Evolutionary conservation across 371 early-diverging fungal species (phyloP).

Genomic region (Batkoa obscura): DNA sequence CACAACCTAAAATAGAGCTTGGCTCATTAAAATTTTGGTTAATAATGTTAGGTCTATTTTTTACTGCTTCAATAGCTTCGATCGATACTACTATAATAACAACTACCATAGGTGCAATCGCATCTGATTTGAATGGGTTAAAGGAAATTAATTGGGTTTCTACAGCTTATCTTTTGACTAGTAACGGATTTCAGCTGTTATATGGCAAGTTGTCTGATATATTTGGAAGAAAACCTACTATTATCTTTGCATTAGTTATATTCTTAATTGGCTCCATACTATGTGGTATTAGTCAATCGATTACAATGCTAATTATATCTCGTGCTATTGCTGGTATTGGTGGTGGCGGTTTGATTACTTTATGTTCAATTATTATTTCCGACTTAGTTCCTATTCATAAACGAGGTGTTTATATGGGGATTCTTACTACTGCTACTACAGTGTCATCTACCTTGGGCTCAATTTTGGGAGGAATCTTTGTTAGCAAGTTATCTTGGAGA

Average conservation of each 20-base stretch:
- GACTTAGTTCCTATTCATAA: not conserved
- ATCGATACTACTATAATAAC: slow-evolving; percentile 67
- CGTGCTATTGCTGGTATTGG: slow-evolving; percentile 44
- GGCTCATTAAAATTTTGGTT: too few species aligned
- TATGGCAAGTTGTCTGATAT: slow-evolving; percentile 33
- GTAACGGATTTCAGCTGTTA: slow-evolving; percentile 52
- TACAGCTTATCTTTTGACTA: slow-evolving; percentile 50
- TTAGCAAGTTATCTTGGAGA: slow-evolving; percentile 21
- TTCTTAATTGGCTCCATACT: slow-evolving; percentile 33
- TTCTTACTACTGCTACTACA: slow-evolving; percentile 18
- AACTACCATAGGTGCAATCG: slow-evolving; percentile 55
- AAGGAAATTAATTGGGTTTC: slow-evolving; percentile 46
- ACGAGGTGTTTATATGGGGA: not conserved
- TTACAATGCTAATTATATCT: slow-evolving; percentile 40
- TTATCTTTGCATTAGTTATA: slow-evolving; percentile 27
- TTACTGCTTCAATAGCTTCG: too few species aligned
- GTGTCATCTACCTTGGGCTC: slow-evolving; percentile 16
- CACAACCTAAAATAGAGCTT: too few species aligned
- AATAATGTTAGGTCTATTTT: too few species aligned
- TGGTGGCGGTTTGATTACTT: slow-evolving; percentile 32
- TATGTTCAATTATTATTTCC: slow-evolving; percentile 24
- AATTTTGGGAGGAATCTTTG: slow-evolving; percentile 24
- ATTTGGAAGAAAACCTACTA: slow-evolving; percentile 39
- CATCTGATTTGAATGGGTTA: slow-evolving; percentile 46
- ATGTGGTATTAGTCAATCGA: slow-evolving; percentile 28